Base-by-base conservation (phyloP, 2,329 filamentous ascomycete species). In the Trichoderma pleuroti region DNA sequence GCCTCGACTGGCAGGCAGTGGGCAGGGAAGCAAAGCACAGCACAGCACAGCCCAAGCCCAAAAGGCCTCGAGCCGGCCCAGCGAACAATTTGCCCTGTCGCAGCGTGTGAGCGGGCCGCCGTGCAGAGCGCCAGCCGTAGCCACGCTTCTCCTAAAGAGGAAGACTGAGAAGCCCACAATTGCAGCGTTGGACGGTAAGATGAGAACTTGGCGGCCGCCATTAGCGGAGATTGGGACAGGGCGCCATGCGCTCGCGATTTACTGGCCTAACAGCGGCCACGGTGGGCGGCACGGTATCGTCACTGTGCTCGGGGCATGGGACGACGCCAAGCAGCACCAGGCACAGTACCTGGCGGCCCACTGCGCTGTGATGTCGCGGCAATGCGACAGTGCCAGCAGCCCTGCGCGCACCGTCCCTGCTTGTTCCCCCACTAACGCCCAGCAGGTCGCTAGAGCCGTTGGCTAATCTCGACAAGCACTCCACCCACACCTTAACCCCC, bases 401-500 rank as follows among this genome's bases (percentile, higher is more conserved):
- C 0, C 0, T 0, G 0, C 1, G 0, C 0, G 14, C 62, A 79
- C 77, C 73, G 74, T 72, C 59, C 24, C 11, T 59, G 32, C 39
- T 60, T 60, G 77, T 75, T 77, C 65, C 62, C 70, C 63, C 70
- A 71, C 74, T 82, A 82, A 74, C 77, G 71, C 60, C 62, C 39
- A 49, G 46, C 61, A 73, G 72, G 72, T 52, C 71, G 78, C 76
- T 75, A 72, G 74, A 49, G 71, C 72, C 73, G 72, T 75, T 76
- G 79, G 78, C 76, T 83, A 83, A 84, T 84, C 81, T 84, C 80
- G 77, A 77, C 72, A 74, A 72, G 71, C 76, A 80, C 80, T 76
- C 78, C 81, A 83, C 80, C 77, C 82, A 83, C 78, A 82, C 81
- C 77, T 76, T 76, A 26, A 46, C 70, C 72, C 74, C 74, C 72